Base-by-base conservation (phyloP, 2,329 filamentous ascomycete genomes). In the Colletotrichum horii region DNA sequence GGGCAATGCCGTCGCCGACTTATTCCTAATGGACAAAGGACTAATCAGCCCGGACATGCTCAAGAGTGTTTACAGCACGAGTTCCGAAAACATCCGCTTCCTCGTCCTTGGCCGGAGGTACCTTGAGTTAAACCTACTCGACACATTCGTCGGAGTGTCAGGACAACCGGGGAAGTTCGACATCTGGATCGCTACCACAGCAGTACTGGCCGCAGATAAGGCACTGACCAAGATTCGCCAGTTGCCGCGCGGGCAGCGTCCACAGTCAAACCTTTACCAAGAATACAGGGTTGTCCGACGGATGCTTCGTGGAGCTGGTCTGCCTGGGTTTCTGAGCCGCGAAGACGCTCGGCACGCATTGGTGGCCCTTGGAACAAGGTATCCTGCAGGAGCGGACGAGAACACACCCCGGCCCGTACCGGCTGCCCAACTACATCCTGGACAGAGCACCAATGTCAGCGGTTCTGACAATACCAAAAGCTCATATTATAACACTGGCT, bases 11-110 rank as follows among this genome's bases (percentile, higher is more conserved):
- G n/a, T 52, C n/a, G 43, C 24, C 43, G 43, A 52, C 43, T 22
- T 22, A 4, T 52, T 52, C 2, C 2, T 52, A 14, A 4, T 52
- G n/a, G 43, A 52, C 6, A 0, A 52, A 52, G 12, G n/a, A 7
- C 43, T 52, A 22, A 14, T 52, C n/a, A 24, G 7, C 43, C n/a
- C 43, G n/a, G 2, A 0, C 0, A 52, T 14, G 43, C 1, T 52
- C 4, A 8, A 4, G n/a, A 24, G n/a, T 24, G 2, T 52, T 52
- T 52, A 52, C 43, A 2, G 4, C 43, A 52, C 43, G 2, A 52
- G 43, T 1, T 2, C 43, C n/a, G 12, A 22, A 22, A 52, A 52
- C 12, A 52, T 52, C 43, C 43, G 43, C 43, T 52, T 52, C 22
- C 43, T 52, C 11, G n/a, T 52, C 3, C n/a, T 22, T 2, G 2